Base-by-base conservation (phyloP, 2,329 filamentous ascomycete genomes). In the Stachybotrys chartarum region DNA sequence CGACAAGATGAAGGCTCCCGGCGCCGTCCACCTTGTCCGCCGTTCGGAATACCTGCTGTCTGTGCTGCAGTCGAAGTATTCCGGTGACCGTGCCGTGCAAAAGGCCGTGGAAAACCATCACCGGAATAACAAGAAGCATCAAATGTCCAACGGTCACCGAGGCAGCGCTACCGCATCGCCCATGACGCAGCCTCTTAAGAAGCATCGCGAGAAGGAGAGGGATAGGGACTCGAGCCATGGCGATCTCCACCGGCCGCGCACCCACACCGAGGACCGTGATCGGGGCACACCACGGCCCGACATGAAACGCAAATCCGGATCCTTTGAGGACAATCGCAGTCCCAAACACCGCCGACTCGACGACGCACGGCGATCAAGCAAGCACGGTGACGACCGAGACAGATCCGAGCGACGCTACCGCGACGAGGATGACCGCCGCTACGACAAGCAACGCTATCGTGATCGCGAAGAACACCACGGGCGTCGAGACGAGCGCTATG, bases 21-120 rank as follows among this genome's bases (percentile, higher is more conserved):
- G 94, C n/a, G 93, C 94, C 24, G 94, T 99, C 31, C 94, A 99
- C 68, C 84, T 99, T 49, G 93, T 97, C 54, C 90, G 94, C 51
- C 88, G 94, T 57, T 90, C 93, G 10, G 94, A 97, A 66, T 99
- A 99, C 67, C 81, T 99, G 14, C 80, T 99, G 46, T 96, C 91
- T n/a, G 91, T 99, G 1, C 77, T 99, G 58, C 91, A 93, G 67
- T 90, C 84, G 12, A 85, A 96, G 66, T 91, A 95, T 71, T 87
- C 85, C 2, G 85, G 84, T 58, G 90, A 96, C 66, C 80, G 82
- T 32, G 83, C 83, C 18, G 88, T 88, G 4, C 91, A 90, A 69
- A 86, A 86, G 65, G 84, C 88, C 1, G 85, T 95, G 31, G 92
- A 96, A 64, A 96, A 96, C 61, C 92, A 97, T 64, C 92, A 96